Evolutionary conservation across 768 basidiomycete genomes (phyloP).

Genomic region (Pulveroboletus sp.): DNA sequence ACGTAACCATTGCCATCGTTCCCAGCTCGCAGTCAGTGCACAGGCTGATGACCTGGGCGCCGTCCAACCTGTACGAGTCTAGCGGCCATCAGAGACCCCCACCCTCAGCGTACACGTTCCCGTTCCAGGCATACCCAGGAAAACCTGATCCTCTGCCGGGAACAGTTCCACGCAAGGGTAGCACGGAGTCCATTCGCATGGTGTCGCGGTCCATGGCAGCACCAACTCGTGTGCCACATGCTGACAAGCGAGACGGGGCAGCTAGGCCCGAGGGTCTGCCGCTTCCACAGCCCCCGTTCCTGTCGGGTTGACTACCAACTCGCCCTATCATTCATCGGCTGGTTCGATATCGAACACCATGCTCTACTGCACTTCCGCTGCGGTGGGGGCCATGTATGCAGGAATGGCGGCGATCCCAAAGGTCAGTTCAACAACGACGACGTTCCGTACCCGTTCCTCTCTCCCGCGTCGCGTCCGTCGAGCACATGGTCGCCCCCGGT

Average conservation of each 20-base stretch:
- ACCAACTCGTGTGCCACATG: constrained; percentile 21
- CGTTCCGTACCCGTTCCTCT: constrained; percentile 66
- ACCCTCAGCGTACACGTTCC: constrained; percentile 42
- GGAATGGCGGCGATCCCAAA: constrained; percentile 34
- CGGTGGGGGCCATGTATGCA: constrained; percentile 14
- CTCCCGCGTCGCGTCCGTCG: constrained; percentile 65
- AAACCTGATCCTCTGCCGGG: constrained; percentile 60
- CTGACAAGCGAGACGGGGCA: constrained; percentile 14
- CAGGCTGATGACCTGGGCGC: constrained; percentile 18
- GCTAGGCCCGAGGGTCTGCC: constrained; percentile 26
- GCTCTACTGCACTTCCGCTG: constrained; percentile 30
- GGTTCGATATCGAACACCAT: constrained; percentile 25
- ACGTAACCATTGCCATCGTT: constrained; percentile 23
- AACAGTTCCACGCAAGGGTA: constrained; percentile 44
- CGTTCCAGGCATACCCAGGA: constrained; percentile 63
- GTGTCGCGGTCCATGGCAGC: constrained; percentile 22
- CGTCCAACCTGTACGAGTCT: constrained; percentile 11
- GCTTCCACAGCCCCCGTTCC: constrained; percentile 49
- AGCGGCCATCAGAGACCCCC: constrained; percentile 26
- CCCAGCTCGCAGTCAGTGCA: constrained; percentile 23
- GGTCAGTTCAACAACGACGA: constrained; percentile 36
- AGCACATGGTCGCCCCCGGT: constrained; percentile 62
- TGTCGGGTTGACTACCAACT: constrained; percentile 29
- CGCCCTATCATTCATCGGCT: constrained; percentile 37
- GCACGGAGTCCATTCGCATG: constrained; percentile 37